phyloP scores from a whole-genome alignment of 306 rosid species.

The Cicer chorassanicum region DNA sequence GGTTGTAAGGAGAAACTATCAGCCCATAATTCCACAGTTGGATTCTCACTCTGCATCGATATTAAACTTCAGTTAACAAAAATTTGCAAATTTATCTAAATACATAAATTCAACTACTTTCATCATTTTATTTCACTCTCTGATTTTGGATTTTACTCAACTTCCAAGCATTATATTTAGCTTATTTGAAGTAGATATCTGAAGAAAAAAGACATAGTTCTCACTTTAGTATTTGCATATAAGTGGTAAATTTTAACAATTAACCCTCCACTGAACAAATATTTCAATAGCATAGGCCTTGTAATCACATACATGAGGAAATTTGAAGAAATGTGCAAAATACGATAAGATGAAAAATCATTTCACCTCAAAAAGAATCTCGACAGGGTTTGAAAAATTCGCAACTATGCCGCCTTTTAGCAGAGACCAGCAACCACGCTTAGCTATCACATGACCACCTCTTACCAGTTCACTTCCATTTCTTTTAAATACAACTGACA shows the following conservation, averaged over 20 bases:
- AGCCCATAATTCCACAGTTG: conserved; percentile 62
- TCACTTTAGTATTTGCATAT: not conserved
- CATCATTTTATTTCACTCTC: not conserved
- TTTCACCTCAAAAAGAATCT: conserved; percentile 68
- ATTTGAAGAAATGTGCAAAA: not conserved
- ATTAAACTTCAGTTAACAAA: conserved; percentile 3
- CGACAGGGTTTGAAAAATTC: conserved; percentile 55
- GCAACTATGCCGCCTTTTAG: conserved; percentile 79
- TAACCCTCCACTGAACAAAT: not conserved
- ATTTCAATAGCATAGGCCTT: not conserved
- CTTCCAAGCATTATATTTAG: not conserved
- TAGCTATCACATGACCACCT: conserved; percentile 61
- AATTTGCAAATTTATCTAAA: not conserved
- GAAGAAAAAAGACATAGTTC: not conserved
- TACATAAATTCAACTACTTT: not conserved
- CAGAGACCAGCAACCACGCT: conserved; percentile 72
- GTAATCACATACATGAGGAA: not conserved
- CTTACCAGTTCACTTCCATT: conserved; percentile 43
- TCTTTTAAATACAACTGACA: conserved; percentile 57
- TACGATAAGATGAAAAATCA: conserved; percentile 3
- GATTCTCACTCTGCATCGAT: conserved; percentile 54
- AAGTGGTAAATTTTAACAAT: not conserved
- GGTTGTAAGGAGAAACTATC: conserved; percentile 73
- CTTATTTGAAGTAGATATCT: not conserved
- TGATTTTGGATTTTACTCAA: not conserved